phyloP scores from a whole-genome alignment of 2,329 filamentous ascomycete species.

The Trichoderma simmonsii region DNA sequence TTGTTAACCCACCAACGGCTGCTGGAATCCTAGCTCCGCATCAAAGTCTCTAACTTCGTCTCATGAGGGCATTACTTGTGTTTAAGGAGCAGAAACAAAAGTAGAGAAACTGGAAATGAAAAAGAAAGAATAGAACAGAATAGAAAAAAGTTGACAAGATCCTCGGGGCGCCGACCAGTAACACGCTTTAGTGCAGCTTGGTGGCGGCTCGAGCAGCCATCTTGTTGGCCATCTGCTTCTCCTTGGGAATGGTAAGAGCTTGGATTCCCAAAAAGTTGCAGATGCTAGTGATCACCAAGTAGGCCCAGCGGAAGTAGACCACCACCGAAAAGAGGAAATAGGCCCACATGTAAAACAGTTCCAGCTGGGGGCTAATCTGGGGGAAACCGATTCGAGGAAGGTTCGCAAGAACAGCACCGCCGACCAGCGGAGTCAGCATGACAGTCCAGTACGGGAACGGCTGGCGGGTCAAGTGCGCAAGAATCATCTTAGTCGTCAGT shows the following conservation, averaged over 20 bases:
- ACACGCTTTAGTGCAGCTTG: conserved; percentile 32
- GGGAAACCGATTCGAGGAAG: conserved; percentile 72
- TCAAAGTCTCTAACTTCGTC: neutral
- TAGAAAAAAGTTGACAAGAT: neutral
- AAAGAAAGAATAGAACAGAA: neutral
- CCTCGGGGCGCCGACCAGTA: neutral
- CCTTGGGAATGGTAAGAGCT: conserved; percentile 77
- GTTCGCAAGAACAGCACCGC: conserved; percentile 80
- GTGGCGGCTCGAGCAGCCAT: conserved; percentile 37
- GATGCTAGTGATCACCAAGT: conserved; percentile 84
- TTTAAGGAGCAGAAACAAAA: neutral
- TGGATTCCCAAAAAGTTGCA: conserved; percentile 92
- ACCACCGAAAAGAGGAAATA: conserved; percentile 81
- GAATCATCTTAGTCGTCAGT: conserved; percentile 98
- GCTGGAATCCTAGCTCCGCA: conserved; percentile 2
- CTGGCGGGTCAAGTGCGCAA: conserved; percentile 88
- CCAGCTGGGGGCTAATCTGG: conserved; percentile 60
- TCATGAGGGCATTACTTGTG: conserved; percentile 13
- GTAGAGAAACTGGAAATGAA: neutral
- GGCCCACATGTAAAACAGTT: conserved; percentile 76
- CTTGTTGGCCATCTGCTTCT: conserved; percentile 57
- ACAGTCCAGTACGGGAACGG: conserved; percentile 97
- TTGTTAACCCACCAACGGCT: neutral
- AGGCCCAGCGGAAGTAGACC: conserved; percentile 93
- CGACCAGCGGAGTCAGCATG: conserved; percentile 81